Percentiles rank a stretch among this genome's conserved stretches.
Conservation (phyloP, 2,329 filamentous ascomycete genomes). For the Claviceps digitariae region DNA sequence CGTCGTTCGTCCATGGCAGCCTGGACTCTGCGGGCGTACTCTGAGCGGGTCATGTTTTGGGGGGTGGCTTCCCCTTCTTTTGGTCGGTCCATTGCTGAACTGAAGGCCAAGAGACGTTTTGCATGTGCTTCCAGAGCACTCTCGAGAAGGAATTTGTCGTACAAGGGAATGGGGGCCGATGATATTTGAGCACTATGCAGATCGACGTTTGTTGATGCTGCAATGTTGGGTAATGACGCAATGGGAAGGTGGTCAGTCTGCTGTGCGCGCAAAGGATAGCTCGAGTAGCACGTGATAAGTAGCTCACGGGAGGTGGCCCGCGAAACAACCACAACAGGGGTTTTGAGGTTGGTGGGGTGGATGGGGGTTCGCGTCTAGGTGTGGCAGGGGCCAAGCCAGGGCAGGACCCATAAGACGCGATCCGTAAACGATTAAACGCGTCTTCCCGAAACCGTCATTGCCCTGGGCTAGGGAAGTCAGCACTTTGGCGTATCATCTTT, state of each 20-base stretch:
- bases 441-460: conserved; percentile 1
- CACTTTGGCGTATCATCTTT: conserved; percentile 1
- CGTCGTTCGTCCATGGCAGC: conserved; percentile 21
- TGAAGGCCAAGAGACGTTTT: background rate
- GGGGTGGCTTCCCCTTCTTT: conserved; percentile 15
- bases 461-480: background rate
- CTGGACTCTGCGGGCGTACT: conserved; percentile 12
- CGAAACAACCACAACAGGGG: no score
- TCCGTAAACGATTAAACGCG: conserved; percentile 2
- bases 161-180: background rate
- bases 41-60: conserved; percentile 9
- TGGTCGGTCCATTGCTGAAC: conserved; percentile 9
- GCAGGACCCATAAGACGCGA: background rate
- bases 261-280: background rate
- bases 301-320: background rate
- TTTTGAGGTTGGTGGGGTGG: no score
- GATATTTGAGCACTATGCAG: background rate
- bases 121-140: background rate
- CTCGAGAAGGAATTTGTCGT: background rate
- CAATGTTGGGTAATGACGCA: conserved; percentile 6
- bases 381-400: conserved; percentile 4
- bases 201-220: background rate
- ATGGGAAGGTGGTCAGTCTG: conserved; percentile 10
- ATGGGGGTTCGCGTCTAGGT: background rate
- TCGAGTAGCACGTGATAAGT: background rate